phyloP scores from a whole-genome alignment of 805 yeast species.

The Yamadazyma endophytica region DNA sequence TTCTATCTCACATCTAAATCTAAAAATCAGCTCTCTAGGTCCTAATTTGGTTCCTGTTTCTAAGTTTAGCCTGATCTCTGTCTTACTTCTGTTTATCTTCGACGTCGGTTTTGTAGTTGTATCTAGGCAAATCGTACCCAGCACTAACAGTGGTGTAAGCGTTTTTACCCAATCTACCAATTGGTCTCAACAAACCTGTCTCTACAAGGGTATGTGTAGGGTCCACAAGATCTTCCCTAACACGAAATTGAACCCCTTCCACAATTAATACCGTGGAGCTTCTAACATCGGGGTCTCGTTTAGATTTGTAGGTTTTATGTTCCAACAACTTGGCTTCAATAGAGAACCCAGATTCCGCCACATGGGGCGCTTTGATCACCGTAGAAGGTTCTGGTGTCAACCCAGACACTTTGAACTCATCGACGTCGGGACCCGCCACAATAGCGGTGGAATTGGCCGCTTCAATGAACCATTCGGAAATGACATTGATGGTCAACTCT shows the following conservation, averaged over 20 bases:
- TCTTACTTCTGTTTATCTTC: too few relatives aligned
- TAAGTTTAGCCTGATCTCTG: too few relatives aligned
- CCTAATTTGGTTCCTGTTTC: too few relatives aligned
- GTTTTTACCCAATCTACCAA: constrained; percentile 48
- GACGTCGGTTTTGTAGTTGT: constrained; percentile 24
- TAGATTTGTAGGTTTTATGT: constrained; percentile 43
- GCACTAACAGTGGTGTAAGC: constrained; percentile 41
- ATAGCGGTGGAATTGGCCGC: constrained; percentile 53
- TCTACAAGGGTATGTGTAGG: constrained; percentile 37
- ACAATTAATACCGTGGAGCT: constrained; percentile 41
- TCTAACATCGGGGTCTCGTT: constrained; percentile 23
- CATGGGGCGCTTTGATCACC: constrained; percentile 51
- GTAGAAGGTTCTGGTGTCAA: constrained; percentile 43
- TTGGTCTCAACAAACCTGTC: constrained; percentile 46
- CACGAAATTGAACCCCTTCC: constrained; percentile 57
- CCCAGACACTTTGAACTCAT: constrained; percentile 56
- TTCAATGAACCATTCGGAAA: constrained; percentile 62
- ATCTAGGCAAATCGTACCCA: constrained; percentile 46
- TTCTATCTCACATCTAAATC: too few relatives aligned
- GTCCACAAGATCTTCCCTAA: constrained; percentile 50
- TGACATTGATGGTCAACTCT: constrained; percentile 53
- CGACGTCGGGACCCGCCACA: constrained; percentile 44
- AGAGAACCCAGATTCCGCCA: constrained; percentile 59
- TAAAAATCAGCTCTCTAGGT: too few relatives aligned
- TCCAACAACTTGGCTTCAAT: constrained; percentile 50